Percentiles rank a stretch among this genome's conserved stretches.
phyloP scores from a whole-genome alignment of 345 rosid species.

The Ailanthus altissimus region DNA sequence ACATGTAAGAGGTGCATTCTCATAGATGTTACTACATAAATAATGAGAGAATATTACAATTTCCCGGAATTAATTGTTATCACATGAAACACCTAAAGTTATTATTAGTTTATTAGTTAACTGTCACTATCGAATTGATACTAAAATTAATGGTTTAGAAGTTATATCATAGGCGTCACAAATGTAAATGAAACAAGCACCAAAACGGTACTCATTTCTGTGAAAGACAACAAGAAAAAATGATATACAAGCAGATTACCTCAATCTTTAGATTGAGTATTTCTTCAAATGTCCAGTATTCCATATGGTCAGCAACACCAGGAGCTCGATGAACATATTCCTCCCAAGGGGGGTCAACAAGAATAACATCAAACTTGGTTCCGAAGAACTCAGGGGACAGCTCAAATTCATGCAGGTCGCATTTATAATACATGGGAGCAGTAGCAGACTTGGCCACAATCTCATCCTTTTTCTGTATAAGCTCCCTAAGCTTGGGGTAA shows the following conservation, averaged over 20 bases:
- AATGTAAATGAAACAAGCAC: constrained; percentile 3
- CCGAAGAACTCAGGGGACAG: constrained; percentile 90
- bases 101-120: not conserved
- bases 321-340: constrained; percentile 99
- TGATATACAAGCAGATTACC: constrained; percentile 42
- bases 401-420: constrained; percentile 82
- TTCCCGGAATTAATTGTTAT: not conserved
- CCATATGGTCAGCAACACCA: constrained; percentile 95
- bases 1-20: not conserved
- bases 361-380: constrained; percentile 96
- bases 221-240: constrained; percentile 15
- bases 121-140: not conserved
- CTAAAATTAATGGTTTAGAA: not conserved
- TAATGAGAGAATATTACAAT: not conserved
- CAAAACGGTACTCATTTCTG: constrained; percentile 10
- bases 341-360: constrained; percentile 99
- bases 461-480: constrained; percentile 99
- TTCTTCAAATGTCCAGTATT: constrained; percentile 97
- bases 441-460: constrained; percentile 89
- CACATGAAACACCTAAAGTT: not conserved
- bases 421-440: constrained; percentile 88
- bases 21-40: not conserved
- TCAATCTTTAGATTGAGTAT: constrained; percentile 91
- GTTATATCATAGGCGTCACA: not conserved
- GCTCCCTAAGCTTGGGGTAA: constrained; percentile 97